Conservation (phyloP, 116 monocot species). For the Posidonia oceanica region DNA sequence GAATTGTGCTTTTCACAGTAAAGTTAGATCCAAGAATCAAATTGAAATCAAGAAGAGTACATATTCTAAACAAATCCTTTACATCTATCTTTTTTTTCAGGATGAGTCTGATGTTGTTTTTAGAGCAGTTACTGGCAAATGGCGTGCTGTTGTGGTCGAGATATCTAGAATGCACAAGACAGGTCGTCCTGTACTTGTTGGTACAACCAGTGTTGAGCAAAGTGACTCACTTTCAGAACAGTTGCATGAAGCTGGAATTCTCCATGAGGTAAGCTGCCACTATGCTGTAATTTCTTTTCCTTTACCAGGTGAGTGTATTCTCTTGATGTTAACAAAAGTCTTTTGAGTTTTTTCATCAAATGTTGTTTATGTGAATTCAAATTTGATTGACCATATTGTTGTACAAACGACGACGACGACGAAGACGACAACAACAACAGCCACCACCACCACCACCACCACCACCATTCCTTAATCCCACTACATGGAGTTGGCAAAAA, state of each 20-base stretch:
- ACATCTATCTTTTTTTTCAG: slow-evolving; percentile 26
- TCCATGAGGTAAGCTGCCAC: slow-evolving; percentile 63
- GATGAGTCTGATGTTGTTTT: slow-evolving; percentile 99
- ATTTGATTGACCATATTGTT: too few species aligned
- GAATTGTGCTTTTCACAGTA: not conserved
- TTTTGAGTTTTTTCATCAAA: too few species aligned
- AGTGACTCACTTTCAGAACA: slow-evolving; percentile 86
- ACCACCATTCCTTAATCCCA: too few species aligned
- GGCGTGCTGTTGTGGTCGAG: slow-evolving; percentile 93
- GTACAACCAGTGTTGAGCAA: slow-evolving; percentile 99
- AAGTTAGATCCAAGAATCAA: not conserved
- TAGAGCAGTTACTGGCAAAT: slow-evolving; percentile 81
- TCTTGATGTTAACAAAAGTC: too few species aligned
- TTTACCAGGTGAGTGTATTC: too few species aligned
- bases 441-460: too few species aligned
- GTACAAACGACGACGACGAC: too few species aligned
- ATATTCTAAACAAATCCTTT: not conserved
- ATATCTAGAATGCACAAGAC: slow-evolving; percentile 94
- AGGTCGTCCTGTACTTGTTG: slow-evolving; percentile 97
- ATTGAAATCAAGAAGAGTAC: not conserved
- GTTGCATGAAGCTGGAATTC: slow-evolving; percentile 75
- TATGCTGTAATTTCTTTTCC: not conserved
- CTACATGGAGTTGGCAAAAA: too few species aligned
- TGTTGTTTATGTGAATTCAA: too few species aligned
- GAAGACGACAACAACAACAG: too few species aligned